These are phyloP conservation scores for Yarrowia bubula DNA, from an alignment of 805 yeast genomes.

Conservation along the genomic window DNA sequence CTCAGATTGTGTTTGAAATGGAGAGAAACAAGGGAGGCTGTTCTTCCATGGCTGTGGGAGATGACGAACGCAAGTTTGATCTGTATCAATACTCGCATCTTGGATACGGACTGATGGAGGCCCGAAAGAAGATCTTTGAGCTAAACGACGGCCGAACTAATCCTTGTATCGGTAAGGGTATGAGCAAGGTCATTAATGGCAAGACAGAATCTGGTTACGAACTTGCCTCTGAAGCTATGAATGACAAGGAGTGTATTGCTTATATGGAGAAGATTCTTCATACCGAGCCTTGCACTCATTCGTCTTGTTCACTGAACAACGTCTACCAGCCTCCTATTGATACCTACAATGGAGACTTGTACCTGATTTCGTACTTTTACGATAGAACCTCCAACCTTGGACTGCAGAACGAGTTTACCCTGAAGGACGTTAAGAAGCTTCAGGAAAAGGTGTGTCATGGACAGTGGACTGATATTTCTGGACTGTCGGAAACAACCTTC, in stretches of 20 bases:
- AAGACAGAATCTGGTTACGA: neutral
- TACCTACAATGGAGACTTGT: constrained; percentile 59
- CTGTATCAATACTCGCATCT: constrained; percentile 91
- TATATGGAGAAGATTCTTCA: constrained; percentile 9
- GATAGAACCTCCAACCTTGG: constrained; percentile 92
- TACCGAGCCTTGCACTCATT: constrained; percentile 39
- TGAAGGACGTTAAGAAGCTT: constrained; percentile 74
- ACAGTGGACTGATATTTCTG: constrained; percentile 48
- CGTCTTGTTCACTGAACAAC: constrained; percentile 94
- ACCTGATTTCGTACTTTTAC: constrained; percentile 87
- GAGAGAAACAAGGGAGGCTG: constrained; percentile 41
- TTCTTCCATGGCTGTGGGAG: constrained; percentile 41
- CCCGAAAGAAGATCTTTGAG: constrained; percentile 73
- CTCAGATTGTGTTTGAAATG: constrained; percentile 99
- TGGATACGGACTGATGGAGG: constrained; percentile 94
- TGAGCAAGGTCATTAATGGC: constrained; percentile 2
- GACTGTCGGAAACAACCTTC: constrained; percentile 37
- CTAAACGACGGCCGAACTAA: constrained; percentile 33
- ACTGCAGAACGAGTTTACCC: constrained; percentile 81
- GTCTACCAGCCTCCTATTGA: constrained; percentile 90
- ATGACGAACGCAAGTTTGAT: constrained; percentile 75
- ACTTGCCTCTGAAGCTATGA: neutral
- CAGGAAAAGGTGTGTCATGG: constrained; percentile 85
- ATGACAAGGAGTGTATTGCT: constrained; percentile 2
- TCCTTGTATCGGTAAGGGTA: constrained; percentile 17